Evolutionary conservation across 1,284 basidiomycete genomes (phyloP), one percentile per base, ranked within the genome.

Genomic region (Cystobasidium pallidum): DNA sequence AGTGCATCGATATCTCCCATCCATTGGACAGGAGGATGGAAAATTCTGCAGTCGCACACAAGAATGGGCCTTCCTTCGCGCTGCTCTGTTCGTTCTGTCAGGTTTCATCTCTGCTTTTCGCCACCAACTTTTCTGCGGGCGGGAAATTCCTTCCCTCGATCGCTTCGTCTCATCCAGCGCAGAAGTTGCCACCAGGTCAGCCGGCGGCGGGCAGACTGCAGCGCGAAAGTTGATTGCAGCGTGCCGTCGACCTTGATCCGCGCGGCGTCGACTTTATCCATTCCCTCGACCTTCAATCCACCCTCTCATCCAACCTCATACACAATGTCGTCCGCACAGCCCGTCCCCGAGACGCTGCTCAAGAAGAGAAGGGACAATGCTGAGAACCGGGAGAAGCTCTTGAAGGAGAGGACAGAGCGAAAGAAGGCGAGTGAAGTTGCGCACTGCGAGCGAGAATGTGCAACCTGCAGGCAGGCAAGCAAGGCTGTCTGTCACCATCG

Each of bases 281-380:
- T 39, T 39, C 54, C 54, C 30, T 21, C 54, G 30, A 57, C 54
- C n/a, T n/a, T n/a, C n/a, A n/a, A 51, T 19, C 54, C 13, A 57
- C 30, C 54, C 24, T 15, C 4, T 17, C 51, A 54, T 32, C 51
- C 51, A 54, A 10, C 51, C 21, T 17, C 54, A 57, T 57, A 43
- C 59, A 59, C 24, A 13, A 68, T 68, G 66, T 68, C 66, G 51
- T 26, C 66, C 19, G 61, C 54, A 15, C 70, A 62, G 34, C 39
- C 70, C 45, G 62, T 95, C 84, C 94, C 94, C 83, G 94, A 96
- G 88, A 96, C 94, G 81, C 88, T 96, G 85, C 91, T 97, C 86
- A 96, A 96, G 88, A 99, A 98, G 88, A 88, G 96, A 85, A 95
- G 96, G 86, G 89, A 94, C 84, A 96, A 90, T 82, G 93, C 94